Base-by-base conservation (phyloP, 257 asterid genomes). In the Fraxinus cuspidata region DNA sequence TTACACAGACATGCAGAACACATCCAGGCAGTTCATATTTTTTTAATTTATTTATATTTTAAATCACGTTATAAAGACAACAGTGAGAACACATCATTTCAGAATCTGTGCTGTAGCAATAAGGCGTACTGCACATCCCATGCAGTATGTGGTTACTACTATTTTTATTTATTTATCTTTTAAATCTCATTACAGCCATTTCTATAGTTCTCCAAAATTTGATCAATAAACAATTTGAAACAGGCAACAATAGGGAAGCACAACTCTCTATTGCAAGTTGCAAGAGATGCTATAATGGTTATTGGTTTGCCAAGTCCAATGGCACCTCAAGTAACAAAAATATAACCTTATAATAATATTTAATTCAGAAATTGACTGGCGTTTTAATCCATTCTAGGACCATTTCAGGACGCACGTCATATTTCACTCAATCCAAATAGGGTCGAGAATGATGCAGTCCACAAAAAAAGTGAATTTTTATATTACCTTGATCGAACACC, bases 401-500 rank as follows among this genome's bases (percentile, higher is more conserved):
- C 34, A 63, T 27, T 63, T 58, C 66, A 1, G 40, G 60, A 7
- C n/a, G 35, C 2, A 25, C 12, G 23, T 32, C 7, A 16, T 18
- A 13, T 77, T 34, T 49, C 58, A 34, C 2, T 12, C 60, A 34
- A 53, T 13, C 40, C 10, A 9, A 16, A 27, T 23, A 63, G 34
- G 9, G 27, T 34, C 35, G 40, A 73, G 38, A 51, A 72, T 42
- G 69, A 15, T 47, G 23, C 56, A 74, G 51, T 34, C 27, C 56
- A 63, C 69, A 23, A 71, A 11, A 51, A 37, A 53, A 53, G 77
- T 28, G 66, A 47, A 31, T 69, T 49, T 56, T 12, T 47, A 51
- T 49, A n/a, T 88, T 92, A 90, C 99, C 99, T 89, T 65, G 98
- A 88, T 29, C 97, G 93, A 10, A 93, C 94, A 53, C 96, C 92